Percentiles rank a stretch among this genome's conserved stretches.
These are phyloP conservation scores for Cylindrotheca fusiformis DNA, from an alignment of 108 stramenopile genomes.

Conservation along the genomic window DNA sequence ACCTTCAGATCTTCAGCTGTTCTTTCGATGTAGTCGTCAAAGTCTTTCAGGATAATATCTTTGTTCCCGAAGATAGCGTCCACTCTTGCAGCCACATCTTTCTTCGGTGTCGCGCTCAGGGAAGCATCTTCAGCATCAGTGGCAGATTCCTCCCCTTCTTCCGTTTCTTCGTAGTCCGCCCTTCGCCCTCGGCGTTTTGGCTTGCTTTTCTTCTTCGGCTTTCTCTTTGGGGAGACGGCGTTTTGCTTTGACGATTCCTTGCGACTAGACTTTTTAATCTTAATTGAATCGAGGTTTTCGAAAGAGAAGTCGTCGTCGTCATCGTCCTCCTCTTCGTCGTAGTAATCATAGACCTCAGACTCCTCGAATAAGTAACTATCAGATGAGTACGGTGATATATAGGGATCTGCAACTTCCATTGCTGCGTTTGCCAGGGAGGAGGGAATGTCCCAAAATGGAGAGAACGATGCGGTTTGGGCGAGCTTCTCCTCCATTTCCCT, in stretches of 20 bases:
- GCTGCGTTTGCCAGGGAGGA: too few species aligned
- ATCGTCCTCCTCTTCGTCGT: neutral
- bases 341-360: neutral
- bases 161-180: neutral
- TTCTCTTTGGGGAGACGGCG: neutral
- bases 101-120: neutral
- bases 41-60: neutral
- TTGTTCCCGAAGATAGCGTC: neutral
- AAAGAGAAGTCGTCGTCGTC: neutral
- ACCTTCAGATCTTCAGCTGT: neutral
- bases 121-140: neutral
- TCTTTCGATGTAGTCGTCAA: neutral
- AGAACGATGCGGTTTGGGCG: too few species aligned
- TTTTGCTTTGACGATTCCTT: neutral
- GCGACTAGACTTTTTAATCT: neutral
- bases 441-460: too few species aligned
- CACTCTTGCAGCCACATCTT: neutral
- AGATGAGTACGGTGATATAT: neutral
- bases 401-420: neutral
- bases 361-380: neutral
- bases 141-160: neutral
- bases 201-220: neutral
- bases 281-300: neutral
- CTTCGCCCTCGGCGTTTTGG: neutral
- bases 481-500: too few species aligned